phyloP scores from a whole-genome alignment of 768 basidiomycete species.

The Russula abietina region DNA sequence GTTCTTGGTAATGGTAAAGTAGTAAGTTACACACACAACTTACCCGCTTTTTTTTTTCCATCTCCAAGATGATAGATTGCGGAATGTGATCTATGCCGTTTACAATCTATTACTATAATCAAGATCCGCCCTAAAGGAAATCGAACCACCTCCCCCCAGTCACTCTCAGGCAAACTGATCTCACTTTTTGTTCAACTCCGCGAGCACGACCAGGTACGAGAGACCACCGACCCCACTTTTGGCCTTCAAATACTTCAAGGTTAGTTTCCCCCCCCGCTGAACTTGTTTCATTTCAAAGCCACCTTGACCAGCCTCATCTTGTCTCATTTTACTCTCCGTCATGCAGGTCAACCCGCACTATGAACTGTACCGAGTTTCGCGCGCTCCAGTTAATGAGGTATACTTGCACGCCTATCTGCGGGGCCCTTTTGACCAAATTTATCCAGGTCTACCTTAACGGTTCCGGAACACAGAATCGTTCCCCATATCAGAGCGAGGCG shows the following conservation, averaged over 20 bases:
- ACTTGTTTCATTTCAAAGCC: constrained; percentile 2
- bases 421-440: constrained; percentile 18
- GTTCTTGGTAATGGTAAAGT: no score
- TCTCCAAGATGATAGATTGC: constrained; percentile 1
- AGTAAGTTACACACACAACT: no score
- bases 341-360: constrained; percentile 7
- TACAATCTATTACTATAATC: constrained; percentile 6
- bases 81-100: not conserved
- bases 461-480: not conserved
- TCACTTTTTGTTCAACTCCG: constrained; percentile 13
- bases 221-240: constrained; percentile 18
- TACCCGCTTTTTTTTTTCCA: not conserved
- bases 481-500: constrained; percentile 6
- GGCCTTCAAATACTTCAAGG: constrained; percentile 16
- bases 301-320: not conserved
- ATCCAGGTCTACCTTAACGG: constrained; percentile 13
- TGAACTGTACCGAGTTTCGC: not conserved
- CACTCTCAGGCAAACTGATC: not conserved
- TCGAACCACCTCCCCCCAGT: not conserved
- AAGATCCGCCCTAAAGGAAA: constrained; percentile 8
- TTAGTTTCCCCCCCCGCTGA: not conserved
- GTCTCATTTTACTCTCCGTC: not conserved
- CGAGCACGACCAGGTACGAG: constrained; percentile 15
- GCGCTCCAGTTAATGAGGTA: constrained; percentile 11
- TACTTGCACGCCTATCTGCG: constrained; percentile 2